Evolutionary conservation across 75 land plant species (phyloP).

Genomic region (Selaginella tamariscina): DNA sequence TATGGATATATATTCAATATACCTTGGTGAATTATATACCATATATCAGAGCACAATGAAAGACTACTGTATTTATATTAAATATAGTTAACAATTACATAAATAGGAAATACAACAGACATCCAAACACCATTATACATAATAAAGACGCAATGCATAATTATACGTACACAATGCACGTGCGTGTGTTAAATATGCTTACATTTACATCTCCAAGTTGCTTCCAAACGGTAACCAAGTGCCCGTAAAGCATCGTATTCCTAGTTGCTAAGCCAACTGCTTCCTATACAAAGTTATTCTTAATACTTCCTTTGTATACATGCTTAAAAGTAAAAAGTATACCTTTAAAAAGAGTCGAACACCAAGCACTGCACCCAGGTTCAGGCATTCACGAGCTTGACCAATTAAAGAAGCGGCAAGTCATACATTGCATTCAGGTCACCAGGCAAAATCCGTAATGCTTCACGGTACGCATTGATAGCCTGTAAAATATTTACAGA

Average conservation of each 20-base stretch:
- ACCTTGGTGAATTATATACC: no score
- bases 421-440: conserved; percentile 61
- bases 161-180: no score
- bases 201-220: conserved; percentile 89
- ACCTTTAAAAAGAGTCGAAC: conserved; percentile 69
- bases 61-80: no score
- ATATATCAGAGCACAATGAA: no score
- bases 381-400: conserved; percentile 54
- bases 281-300: no score
- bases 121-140: no score
- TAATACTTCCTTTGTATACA: no score
- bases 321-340: neutral
- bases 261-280: conserved; percentile 44
- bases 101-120: no score
- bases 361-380: conserved; percentile 72
- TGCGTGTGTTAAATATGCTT: no score
- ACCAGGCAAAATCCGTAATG: conserved; percentile 43
- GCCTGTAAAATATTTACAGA: conserved; percentile 48
- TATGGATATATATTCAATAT: no score
- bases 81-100: no score
- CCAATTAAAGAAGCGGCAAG: conserved; percentile 71
- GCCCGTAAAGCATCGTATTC: conserved; percentile 31
- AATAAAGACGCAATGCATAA: no score
- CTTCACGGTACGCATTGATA: conserved; percentile 49
- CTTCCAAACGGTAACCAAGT: conserved; percentile 64